Percentiles rank a stretch among this genome's conserved stretches.
Conservation (phyloP, 768 basidiomycete genomes). For the Suillus cothurnatus region DNA sequence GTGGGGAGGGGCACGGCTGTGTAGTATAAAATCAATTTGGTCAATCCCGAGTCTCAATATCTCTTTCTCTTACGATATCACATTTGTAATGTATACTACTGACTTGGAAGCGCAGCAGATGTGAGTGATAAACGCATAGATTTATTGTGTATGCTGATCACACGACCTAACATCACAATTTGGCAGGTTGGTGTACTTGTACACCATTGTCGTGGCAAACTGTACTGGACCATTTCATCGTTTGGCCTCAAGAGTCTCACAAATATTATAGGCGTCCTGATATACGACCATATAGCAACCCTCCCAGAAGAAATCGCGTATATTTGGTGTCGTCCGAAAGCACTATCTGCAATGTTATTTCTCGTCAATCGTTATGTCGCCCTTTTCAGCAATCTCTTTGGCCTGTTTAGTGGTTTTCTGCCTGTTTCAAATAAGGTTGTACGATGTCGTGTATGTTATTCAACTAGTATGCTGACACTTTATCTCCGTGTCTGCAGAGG, state of each 20-base stretch:
- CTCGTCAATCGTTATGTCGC: slow-evolving; percentile 53
- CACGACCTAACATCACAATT: not conserved
- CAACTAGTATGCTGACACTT: not conserved
- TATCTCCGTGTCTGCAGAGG: slow-evolving; percentile 10
- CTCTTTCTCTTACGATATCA: not conserved
- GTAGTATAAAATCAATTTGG: no score
- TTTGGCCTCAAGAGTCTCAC: no score
- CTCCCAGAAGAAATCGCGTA: slow-evolving; percentile 41
- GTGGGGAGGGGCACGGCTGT: not conserved
- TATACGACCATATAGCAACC: slow-evolving; percentile 34
- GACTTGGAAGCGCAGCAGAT: not conserved
- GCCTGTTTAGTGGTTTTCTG: slow-evolving; percentile 31
- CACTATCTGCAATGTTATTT: slow-evolving; percentile 44
- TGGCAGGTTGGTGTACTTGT: slow-evolving; percentile 6
- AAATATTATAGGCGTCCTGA: slow-evolving; percentile 24
- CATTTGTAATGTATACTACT: not conserved
- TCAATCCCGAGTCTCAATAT: not conserved
- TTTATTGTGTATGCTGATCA: not conserved
- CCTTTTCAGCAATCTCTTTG: slow-evolving; percentile 40
- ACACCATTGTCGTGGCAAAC: not conserved
- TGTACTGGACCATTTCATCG: not conserved
- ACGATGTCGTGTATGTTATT: not conserved
- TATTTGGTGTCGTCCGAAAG: slow-evolving; percentile 47
- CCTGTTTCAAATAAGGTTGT: slow-evolving; percentile 12
- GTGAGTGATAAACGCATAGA: not conserved